These are phyloP conservation scores for Deinandra increscens DNA, from an alignment of 129 eudicot species.

Conservation along the genomic window DNA sequence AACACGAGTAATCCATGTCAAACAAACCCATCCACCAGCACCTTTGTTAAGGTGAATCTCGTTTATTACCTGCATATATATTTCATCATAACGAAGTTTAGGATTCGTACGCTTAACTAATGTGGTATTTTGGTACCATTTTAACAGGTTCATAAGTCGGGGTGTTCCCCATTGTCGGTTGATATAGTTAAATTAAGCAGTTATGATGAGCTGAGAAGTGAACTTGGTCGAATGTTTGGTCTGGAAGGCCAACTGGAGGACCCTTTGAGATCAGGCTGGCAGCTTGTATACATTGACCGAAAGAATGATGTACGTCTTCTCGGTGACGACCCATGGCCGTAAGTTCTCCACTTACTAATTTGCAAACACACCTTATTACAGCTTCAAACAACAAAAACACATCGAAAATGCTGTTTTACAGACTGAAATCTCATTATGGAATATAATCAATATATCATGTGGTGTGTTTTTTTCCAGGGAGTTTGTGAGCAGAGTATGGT, in stretches of 20 bases:
- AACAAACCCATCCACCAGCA: constrained; percentile 50
- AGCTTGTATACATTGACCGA: constrained; percentile 93
- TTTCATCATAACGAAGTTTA: neutral
- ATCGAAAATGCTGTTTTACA: neutral
- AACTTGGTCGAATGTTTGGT: constrained; percentile 85
- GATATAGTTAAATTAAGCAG: constrained; percentile 85
- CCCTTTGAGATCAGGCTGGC: constrained; percentile 99
- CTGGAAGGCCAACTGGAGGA: constrained; percentile 93
- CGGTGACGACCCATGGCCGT: constrained; percentile 98
- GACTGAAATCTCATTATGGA: neutral
- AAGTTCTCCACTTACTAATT: constrained; percentile 31
- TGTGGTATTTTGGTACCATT: constrained; percentile 8
- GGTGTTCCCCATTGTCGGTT: constrained; percentile 71
- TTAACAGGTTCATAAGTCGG: constrained; percentile 76
- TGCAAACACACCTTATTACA: neutral
- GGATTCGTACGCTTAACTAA: neutral
- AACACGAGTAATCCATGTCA: constrained; percentile 45
- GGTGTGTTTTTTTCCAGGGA: constrained; percentile 48
- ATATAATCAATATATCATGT: neutral
- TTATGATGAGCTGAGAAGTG: constrained; percentile 79
- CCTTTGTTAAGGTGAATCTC: constrained; percentile 73
- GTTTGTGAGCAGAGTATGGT: constrained; percentile 80
- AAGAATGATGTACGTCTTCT: constrained; percentile 87
- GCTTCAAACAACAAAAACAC: neutral
- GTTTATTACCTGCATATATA: neutral